A percentile compares a stretch with the other conserved stretches of the same genome.
Conservation (phyloP, 2,329 filamentous ascomycete species). For the Onygenales sp. region DNA sequence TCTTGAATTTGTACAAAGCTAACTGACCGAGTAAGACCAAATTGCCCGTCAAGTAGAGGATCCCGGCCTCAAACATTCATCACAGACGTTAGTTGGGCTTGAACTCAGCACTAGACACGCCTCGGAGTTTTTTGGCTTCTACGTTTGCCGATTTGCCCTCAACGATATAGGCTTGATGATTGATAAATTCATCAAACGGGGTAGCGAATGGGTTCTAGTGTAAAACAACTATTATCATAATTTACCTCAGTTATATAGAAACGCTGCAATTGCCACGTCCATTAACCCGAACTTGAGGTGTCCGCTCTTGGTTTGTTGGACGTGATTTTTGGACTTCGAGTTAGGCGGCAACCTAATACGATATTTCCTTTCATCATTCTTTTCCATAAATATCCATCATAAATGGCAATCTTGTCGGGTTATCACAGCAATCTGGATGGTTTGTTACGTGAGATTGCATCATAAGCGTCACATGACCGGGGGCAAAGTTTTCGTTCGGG, state of each 20-base stretch:
- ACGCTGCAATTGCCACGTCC: too few species aligned
- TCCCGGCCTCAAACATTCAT: slow-evolving; percentile 80
- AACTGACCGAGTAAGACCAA: slow-evolving; percentile 57
- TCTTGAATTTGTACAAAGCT: background rate
- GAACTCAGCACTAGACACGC: slow-evolving; percentile 89
- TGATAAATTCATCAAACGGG: slow-evolving; percentile 95
- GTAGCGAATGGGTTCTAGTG: slow-evolving; percentile 81
- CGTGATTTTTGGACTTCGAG: background rate
- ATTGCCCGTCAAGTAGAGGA: slow-evolving; percentile 94
- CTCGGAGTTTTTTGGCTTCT: slow-evolving; percentile 96
- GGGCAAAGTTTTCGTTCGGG: background rate
- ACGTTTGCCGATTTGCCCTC: slow-evolving; percentile 89
- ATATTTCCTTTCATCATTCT: background rate
- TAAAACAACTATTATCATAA: slow-evolving; percentile 18
- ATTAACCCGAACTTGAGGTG: too few species aligned
- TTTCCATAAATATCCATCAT: too few species aligned
- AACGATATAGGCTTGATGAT: slow-evolving; percentile 73
- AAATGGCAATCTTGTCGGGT: too few species aligned
- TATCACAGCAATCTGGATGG: too few species aligned
- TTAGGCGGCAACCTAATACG: background rate
- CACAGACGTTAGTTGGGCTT: slow-evolving; percentile 88
- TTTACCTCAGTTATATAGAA: background rate
- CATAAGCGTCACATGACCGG: background rate
- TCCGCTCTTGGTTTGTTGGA: too few species aligned
- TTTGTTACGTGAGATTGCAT: background rate